A percentile compares a stretch with the other conserved stretches of the same genome.
Conservation (phyloP, 352 stramenopile genomes). For the Phytophthora syringae region DNA sequence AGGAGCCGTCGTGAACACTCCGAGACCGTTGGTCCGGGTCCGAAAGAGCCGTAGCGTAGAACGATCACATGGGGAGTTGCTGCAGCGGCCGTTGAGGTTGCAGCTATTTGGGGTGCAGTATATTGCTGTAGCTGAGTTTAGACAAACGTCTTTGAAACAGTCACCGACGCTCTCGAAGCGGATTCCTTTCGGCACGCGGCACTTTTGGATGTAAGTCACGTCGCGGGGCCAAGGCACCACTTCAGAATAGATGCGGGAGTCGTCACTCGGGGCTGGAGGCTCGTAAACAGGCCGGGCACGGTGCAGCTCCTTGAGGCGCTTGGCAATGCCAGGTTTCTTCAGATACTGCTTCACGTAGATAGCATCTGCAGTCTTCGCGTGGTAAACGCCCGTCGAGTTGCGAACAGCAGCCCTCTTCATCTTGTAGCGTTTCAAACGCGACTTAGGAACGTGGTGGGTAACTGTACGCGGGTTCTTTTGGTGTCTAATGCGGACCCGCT, state of each 20-base stretch:
- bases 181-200: background rate
- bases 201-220: background rate
- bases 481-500: too few species aligned
- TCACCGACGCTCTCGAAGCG: background rate
- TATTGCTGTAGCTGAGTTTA: background rate
- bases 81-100: background rate
- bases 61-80: background rate
- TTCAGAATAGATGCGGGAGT: constrained; percentile 1
- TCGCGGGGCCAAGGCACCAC: background rate
- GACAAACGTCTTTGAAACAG: constrained; percentile 7
- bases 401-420: too few species aligned
- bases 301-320: background rate
- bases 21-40: background rate
- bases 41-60: background rate
- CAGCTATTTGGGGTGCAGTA: background rate
- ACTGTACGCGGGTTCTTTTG: too few species aligned
- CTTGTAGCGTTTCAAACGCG: too few species aligned
- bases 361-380: too few species aligned
- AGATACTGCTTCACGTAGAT: background rate
- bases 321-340: constrained; percentile 1
- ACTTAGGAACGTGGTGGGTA: too few species aligned
- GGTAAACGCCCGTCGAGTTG: too few species aligned
- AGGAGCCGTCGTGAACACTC: background rate
- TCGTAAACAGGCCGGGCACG: constrained; percentile 1
- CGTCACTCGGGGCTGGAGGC: background rate